These are phyloP conservation scores for Vitis hybrid DNA, from an alignment of 177 flowering plant species.

Conservation along the genomic window DNA sequence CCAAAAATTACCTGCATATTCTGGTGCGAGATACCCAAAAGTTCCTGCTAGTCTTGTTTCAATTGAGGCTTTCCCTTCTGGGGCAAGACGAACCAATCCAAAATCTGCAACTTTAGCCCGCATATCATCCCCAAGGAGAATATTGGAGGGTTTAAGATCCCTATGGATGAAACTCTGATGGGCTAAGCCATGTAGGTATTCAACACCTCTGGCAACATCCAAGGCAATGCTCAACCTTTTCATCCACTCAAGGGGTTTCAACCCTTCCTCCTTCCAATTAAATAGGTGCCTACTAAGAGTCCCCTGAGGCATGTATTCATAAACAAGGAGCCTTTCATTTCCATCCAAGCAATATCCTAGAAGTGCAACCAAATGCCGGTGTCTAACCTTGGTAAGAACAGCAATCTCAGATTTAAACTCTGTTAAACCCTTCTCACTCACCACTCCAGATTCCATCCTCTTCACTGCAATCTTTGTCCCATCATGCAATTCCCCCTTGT, in stretches of 20 bases:
- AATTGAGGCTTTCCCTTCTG: conserved; percentile 75
- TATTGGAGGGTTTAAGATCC: conserved; percentile 89
- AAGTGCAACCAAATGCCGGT: conserved; percentile 82
- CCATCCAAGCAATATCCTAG: conserved; percentile 88
- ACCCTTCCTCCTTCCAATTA: conserved; percentile 57
- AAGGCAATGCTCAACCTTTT: conserved; percentile 75
- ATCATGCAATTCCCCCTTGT: conserved; percentile 84
- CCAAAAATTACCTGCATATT: conserved; percentile 75
- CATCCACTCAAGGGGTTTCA: conserved; percentile 76
- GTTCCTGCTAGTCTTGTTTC: conserved; percentile 91
- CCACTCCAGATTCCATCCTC: conserved; percentile 79
- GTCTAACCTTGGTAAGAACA: conserved; percentile 84
- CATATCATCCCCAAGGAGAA: conserved; percentile 93
- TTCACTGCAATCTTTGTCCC: conserved; percentile 96
- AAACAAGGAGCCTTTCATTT: conserved; percentile 83
- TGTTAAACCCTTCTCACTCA: conserved; percentile 66
- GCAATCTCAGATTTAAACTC: conserved; percentile 91
- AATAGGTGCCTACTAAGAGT: conserved; percentile 69
- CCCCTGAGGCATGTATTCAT: conserved; percentile 95
- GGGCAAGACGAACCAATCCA: conserved; percentile 91
- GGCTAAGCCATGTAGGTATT: conserved; percentile 83
- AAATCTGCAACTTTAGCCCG: conserved; percentile 92
- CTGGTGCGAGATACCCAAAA: conserved; percentile 92
- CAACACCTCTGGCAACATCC: conserved; percentile 96
- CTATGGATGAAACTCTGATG: conserved; percentile 78